Conservation (phyloP, 2,329 filamentous ascomycete species). For the Sodiomyces alkalinus region DNA sequence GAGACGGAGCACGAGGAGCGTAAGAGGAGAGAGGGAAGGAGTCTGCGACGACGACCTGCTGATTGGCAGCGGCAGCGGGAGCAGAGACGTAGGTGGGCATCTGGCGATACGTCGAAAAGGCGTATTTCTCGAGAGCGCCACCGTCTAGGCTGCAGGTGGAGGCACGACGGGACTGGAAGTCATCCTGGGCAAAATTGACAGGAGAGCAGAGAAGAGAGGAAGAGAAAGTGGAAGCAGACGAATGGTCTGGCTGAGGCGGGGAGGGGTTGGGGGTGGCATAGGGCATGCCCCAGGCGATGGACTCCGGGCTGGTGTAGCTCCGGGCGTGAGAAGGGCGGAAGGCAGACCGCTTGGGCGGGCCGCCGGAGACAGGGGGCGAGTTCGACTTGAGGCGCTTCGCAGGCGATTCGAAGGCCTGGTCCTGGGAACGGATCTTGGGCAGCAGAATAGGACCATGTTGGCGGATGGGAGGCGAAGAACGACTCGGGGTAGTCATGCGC, state of each 20-base stretch:
- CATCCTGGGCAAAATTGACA: slow-evolving; percentile 36
- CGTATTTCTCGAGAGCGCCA: slow-evolving; percentile 50
- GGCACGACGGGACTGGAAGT: slow-evolving; percentile 36
- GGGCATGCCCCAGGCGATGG: slow-evolving; percentile 25
- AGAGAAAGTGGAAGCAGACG: slow-evolving; percentile 9
- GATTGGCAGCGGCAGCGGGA: slow-evolving; percentile 6
- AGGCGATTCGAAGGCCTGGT: slow-evolving; percentile 51
- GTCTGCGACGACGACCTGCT: slow-evolving; percentile 15
- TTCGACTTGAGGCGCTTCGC: slow-evolving; percentile 43
- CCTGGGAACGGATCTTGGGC: slow-evolving; percentile 75
- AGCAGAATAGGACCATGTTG: slow-evolving; percentile 68
- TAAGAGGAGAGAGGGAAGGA: slow-evolving; percentile 32
- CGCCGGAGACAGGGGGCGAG: slow-evolving; percentile 27
- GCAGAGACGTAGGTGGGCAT: slow-evolving; percentile 41
- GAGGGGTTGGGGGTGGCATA: too few relatives aligned
- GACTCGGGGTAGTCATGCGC: slow-evolving; percentile 50
- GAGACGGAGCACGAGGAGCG: slow-evolving; percentile 29
- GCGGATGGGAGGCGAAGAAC: slow-evolving; percentile 53
- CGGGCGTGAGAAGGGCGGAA: slow-evolving; percentile 34
- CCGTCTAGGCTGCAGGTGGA: slow-evolving; percentile 57
- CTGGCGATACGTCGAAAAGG: slow-evolving; percentile 73
- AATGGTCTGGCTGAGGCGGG: slow-evolving; percentile 11
- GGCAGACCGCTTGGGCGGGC: slow-evolving; percentile 11
- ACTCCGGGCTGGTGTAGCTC: slow-evolving; percentile 48
- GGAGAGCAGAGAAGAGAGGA: slow-evolving; percentile 52